These are phyloP conservation scores for Globisporangium lucens DNA, from an alignment of 352 stramenopile species.

Conservation along the genomic window DNA sequence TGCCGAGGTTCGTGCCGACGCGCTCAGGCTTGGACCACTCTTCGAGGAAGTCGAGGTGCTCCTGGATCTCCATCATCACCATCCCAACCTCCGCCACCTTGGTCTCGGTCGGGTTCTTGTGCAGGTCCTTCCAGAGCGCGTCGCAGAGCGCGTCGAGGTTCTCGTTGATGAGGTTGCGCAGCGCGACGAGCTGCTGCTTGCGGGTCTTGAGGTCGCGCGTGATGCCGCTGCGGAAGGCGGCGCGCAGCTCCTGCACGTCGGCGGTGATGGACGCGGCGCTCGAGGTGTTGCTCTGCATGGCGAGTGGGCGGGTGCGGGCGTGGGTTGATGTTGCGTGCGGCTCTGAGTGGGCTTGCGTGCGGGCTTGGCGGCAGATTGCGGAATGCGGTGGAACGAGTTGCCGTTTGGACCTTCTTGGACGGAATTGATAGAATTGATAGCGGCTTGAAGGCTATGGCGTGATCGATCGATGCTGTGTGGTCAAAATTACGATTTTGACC, in stretches of 20 bases:
- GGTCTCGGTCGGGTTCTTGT: constrained; percentile 64
- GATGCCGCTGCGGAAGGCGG: constrained; percentile 40
- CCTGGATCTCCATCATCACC: constrained; percentile 57
- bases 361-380: neutral
- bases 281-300: neutral
- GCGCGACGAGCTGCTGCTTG: constrained; percentile 35
- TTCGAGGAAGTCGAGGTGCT: constrained; percentile 59
- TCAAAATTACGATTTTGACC: too few species aligned
- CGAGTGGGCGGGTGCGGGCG: neutral
- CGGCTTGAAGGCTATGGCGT: neutral
- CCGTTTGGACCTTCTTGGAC: neutral
- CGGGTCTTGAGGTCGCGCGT: constrained; percentile 46
- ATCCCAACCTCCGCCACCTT: constrained; percentile 51
- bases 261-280: constrained; percentile 31
- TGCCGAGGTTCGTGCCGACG: constrained; percentile 49
- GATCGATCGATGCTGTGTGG: neutral
- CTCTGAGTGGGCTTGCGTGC: neutral
- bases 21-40: constrained; percentile 52
- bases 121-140: constrained; percentile 59
- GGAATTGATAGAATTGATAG: neutral
- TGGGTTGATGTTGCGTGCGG: neutral
- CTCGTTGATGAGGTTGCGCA: constrained; percentile 49
- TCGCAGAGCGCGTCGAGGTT: constrained; percentile 40
- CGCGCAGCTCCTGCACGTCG: constrained; percentile 49
- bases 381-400: neutral